Base-by-base conservation (phyloP, 2,329 filamentous ascomycete genomes). In the Diaporthe caulivora region DNA sequence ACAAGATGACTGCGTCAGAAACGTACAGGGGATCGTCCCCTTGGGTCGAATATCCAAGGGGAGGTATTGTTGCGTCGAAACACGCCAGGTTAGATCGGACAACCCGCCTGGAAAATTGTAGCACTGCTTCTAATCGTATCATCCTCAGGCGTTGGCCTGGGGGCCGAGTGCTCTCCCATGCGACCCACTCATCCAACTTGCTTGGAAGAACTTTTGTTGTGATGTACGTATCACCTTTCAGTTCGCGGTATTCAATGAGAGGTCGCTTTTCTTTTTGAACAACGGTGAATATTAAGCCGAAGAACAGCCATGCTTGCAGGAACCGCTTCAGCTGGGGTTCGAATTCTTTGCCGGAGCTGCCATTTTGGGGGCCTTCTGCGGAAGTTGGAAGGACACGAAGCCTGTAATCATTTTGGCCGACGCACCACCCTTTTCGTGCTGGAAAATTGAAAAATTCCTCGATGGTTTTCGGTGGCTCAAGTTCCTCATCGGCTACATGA, bases 211-310 rank as follows among this genome's bases (percentile, higher is more conserved):
- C 7, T 21, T 55, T 34, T 7, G 53, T 55, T 7, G 53, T 55
- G 53, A 55, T 55, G 53, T 55, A 34, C 0, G 6, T 21, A 17
- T 21, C 17, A 0, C 21, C 17, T 55, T 3, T 9, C 2, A 55
- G 10, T 0, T 55, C 53, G 53, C 8, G 0, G 29, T 55, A 55
- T 3, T 55, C 4, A 26, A 55, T 55, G 17, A 55, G 29, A 3
- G 53, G 29, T 21, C 17, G 0, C 5, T 55, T 55, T 13, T 55
- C 53, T 3, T 34, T 21, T 34, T 55, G 53, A 34, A 55, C 26
- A 5, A 55, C 53, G 21, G 53, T 55, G 17, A 55, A 55, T 55
- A 55, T 55, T 26, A 55, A 55, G 53, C 53, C 53, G 29, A 55
- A 55, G 11, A 55, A 34, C 1, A 55, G 53, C 53, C 53, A 55